Evolutionary conservation across 148 eudicot genomes (phyloP), one percentile per base, ranked within the genome.

Genomic region (Chenopodium formosanum): DNA sequence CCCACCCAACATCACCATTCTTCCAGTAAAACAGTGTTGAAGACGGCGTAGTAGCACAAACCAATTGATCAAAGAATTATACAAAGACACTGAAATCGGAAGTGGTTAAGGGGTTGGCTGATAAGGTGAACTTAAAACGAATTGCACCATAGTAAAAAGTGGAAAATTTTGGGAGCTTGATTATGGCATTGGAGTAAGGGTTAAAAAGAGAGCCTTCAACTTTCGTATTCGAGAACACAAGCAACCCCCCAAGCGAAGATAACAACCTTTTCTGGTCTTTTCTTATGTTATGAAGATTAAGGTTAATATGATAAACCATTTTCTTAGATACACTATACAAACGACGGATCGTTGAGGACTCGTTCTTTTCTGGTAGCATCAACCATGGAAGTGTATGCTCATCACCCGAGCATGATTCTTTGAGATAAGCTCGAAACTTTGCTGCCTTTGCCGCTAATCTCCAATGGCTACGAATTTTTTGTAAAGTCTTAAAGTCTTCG

Each of bases 371-470:
- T 0, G 22, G 60, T 12, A 16, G 66, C 25, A 63, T 20, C 27
- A 73, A n/a, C 50, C 25, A 73, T 4, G 53, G 27, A 22, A 20
- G 13, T 11, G 14, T 23, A 44, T 20, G 50, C 5, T n/a, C 16
- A 11, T 19, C n/a, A 47, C 23, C 12, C 40, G 40, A 37, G 6
- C 6, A 37, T 37, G 40, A 37, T 37, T 37, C 6, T 37, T 37
- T 37, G 29, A 17, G 14, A 2, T 14, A 17, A 7, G 53, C 58
- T 44, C 53, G 17, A 47, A 73, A 47, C 1, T 44, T 73, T 9
- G 76, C 76, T 22, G 47, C 29, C 76, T 73, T 73, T 3, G 32
- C 34, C 20, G 76, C 32, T 73, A 31, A 23, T 47, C 76, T 73
- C 58, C 76, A 73, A 9, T 3, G 4, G 9, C 14, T 9, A 47